phyloP scores from a whole-genome alignment of 352 stramenopile genomes.

The Thalassiosira delicatula region DNA sequence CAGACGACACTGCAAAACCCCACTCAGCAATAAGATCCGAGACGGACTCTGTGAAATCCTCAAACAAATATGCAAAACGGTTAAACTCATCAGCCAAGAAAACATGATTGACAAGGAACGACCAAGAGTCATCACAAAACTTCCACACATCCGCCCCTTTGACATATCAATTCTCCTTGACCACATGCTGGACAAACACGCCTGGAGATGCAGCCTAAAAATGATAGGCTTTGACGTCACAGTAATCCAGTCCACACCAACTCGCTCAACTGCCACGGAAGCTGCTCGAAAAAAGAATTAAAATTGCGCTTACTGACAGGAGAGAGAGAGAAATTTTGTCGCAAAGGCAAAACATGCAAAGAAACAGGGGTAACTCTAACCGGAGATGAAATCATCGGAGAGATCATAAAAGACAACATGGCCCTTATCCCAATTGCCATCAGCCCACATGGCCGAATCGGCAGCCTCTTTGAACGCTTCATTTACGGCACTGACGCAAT shows the following conservation, averaged over 20 bases:
- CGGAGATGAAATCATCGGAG: slow-evolving; percentile 8
- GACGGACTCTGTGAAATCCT: slow-evolving; percentile 1
- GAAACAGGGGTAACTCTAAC: background rate
- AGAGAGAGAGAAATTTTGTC: background rate
- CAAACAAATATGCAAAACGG: background rate
- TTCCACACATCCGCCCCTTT: slow-evolving; percentile 16
- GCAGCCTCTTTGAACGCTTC: background rate
- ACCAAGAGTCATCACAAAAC: background rate
- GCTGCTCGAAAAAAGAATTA: background rate
- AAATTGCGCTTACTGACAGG: background rate
- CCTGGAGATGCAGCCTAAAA: background rate
- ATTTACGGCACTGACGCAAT: background rate
- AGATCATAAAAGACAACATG: background rate
- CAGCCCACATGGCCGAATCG: background rate
- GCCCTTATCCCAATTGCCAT: background rate
- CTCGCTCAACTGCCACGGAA: background rate
- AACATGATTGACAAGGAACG: slow-evolving; percentile 8
- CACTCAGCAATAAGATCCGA: slow-evolving; percentile 10
- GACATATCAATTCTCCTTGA: background rate
- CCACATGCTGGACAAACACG: background rate
- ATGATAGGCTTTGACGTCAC: background rate
- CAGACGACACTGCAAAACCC: slow-evolving; percentile 13
- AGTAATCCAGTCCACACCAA: background rate
- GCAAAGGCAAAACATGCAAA: background rate
- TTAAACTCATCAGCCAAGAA: background rate